Percentiles rank a stretch among this genome's conserved stretches.
phyloP scores from a whole-genome alignment of 2,329 filamentous ascomycete species.

The Trichoderma harzianum region DNA sequence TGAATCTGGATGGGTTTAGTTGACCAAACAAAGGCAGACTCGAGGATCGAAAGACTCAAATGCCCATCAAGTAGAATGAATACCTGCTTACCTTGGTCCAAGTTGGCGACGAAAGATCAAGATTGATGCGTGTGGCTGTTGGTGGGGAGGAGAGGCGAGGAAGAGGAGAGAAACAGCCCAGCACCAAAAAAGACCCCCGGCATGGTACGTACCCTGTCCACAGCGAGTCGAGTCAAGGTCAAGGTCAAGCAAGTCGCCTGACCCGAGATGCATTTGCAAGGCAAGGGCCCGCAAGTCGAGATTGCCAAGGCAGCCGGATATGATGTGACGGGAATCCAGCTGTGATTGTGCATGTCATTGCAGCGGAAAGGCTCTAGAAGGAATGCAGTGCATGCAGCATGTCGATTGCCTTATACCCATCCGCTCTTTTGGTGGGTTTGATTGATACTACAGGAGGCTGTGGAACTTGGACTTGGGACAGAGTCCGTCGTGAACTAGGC shows the following conservation, averaged over 20 bases:
- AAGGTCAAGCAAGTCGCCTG: conserved; percentile 6
- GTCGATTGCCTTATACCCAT: neutral
- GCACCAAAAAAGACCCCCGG: neutral
- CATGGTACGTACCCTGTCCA: conserved; percentile 12
- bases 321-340: neutral
- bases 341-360: neutral
- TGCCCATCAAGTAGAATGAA: neutral
- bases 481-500: neutral
- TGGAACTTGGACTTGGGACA: neutral
- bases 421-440: neutral
- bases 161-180: neutral
- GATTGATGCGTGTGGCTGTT: conserved; percentile 2
- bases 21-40: neutral
- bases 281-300: conserved; percentile 4
- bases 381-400: neutral
- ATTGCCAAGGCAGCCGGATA: neutral
- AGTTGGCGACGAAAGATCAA: neutral
- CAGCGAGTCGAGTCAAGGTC: neutral
- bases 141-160: neutral
- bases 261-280: conserved; percentile 4
- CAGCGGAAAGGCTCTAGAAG: conserved; percentile 4
- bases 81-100: neutral
- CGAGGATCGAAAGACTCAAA: neutral
- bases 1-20: neutral
- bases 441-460: neutral